These are phyloP conservation scores for Candida nemodendra DNA, from an alignment of 805 yeast species.

Conservation along the genomic window DNA sequence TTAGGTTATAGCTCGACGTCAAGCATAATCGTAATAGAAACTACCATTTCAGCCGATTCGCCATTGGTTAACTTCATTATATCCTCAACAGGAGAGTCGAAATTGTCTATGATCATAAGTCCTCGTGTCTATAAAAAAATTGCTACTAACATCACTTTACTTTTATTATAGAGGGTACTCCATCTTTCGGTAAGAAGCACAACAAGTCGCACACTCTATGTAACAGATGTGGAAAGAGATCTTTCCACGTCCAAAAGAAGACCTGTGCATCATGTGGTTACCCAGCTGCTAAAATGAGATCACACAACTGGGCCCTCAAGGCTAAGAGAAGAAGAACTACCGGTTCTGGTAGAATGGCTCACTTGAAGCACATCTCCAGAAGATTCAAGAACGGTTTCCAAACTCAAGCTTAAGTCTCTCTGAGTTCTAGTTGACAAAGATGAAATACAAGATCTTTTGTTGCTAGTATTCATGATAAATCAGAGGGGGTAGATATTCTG, in stretches of 20 bases:
- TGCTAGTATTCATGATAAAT: conserved; percentile 6
- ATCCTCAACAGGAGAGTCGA: no score
- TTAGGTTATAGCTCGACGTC: no score
- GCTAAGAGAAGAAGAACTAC: conserved; percentile 99
- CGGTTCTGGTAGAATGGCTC: conserved; percentile 99
- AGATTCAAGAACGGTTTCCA: conserved; percentile 99
- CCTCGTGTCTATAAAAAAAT: conserved; percentile 17
- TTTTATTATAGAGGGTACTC: conserved; percentile 85
- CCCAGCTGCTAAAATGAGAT: conserved; percentile 99
- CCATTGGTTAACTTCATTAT: no score
- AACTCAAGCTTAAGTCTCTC: conserved; percentile 40
- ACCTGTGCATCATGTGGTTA: conserved; percentile 98
- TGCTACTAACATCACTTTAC: conserved; percentile 30
- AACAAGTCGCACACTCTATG: conserved; percentile 99
- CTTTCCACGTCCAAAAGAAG: conserved; percentile 99
- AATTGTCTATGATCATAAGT: no score
- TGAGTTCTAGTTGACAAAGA: conserved; percentile 5
- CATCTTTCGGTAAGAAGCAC: conserved; percentile 99
- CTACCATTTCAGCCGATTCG: no score
- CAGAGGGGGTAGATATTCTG: conserved; percentile 11
- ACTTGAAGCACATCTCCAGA: conserved; percentile 96
- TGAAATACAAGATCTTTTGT: conserved; percentile 7
- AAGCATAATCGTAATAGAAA: no score
- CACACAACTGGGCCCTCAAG: conserved; percentile 98
- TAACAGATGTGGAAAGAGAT: conserved; percentile 98